A percentile compares a stretch with the other conserved stretches of the same genome.
Conservation (phyloP, 1,139 yeast species). For the Protomyces inundatus region DNA sequence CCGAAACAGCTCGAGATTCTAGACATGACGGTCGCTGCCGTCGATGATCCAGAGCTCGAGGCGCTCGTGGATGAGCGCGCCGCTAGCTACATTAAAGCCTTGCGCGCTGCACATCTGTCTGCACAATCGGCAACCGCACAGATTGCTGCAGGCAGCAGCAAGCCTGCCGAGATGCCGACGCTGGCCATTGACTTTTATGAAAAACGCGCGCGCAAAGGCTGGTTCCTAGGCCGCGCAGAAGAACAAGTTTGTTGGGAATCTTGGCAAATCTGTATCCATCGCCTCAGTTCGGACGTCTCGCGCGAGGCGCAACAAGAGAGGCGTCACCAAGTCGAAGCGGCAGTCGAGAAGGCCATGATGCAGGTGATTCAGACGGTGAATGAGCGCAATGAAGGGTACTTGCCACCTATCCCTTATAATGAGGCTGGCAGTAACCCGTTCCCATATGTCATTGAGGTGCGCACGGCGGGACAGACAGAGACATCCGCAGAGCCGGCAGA, state of each 20-base stretch:
- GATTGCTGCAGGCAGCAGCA: background rate
- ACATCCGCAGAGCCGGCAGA: background rate
- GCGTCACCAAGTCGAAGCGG: slow-evolving; percentile 40
- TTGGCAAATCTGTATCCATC: slow-evolving; percentile 43
- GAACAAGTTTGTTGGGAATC: slow-evolving; percentile 49
- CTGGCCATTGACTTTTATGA: slow-evolving; percentile 41
- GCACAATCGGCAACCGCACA: background rate
- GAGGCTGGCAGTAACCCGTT: slow-evolving; percentile 55
- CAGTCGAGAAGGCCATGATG: slow-evolving; percentile 39
- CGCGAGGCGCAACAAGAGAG: slow-evolving; percentile 28
- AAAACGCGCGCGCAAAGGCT: slow-evolving; percentile 37
- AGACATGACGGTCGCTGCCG: slow-evolving; percentile 42
- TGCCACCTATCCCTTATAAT: slow-evolving; percentile 67
- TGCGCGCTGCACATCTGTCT: background rate
- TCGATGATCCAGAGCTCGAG: slow-evolving; percentile 37
- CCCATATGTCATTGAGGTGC: slow-evolving; percentile 49
- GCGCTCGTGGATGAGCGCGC: slow-evolving; percentile 31
- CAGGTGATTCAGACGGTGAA: slow-evolving; percentile 49
- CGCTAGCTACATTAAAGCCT: slow-evolving; percentile 23
- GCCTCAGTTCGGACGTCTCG: slow-evolving; percentile 34
- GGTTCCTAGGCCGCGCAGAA: slow-evolving; percentile 42
- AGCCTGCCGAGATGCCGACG: background rate
- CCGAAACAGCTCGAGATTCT: slow-evolving; percentile 48
- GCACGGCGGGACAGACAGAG: slow-evolving; percentile 22
- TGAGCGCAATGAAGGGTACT: slow-evolving; percentile 51